Percentiles rank a stretch among this genome's conserved stretches.
These are phyloP conservation scores for Suhomyces prunicola DNA, from an alignment of 805 yeast species.

Conservation along the genomic window DNA sequence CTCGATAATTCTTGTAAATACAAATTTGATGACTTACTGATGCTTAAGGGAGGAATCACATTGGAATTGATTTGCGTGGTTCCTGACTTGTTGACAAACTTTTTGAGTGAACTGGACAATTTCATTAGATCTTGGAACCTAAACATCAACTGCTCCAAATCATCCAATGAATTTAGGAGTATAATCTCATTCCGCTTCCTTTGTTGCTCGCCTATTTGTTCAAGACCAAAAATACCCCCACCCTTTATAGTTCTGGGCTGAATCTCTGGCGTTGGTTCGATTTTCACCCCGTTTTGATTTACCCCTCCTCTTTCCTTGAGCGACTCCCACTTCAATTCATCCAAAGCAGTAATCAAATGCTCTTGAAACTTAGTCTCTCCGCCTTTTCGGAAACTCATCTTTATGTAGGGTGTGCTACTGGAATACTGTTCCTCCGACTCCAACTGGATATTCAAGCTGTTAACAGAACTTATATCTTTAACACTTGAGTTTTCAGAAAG, in stretches of 20 bases:
- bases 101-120: conserved; percentile 46
- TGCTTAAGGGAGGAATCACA: conserved; percentile 32
- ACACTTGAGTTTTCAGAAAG: not conserved
- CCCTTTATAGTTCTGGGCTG: conserved; percentile 1
- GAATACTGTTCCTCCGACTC: conserved; percentile 36
- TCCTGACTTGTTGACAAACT: conserved; percentile 3
- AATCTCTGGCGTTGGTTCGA: conserved; percentile 5
- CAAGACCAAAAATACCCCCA: conserved; percentile 71
- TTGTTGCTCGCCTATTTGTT: conserved; percentile 52
- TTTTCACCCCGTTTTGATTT: conserved; percentile 36
- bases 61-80: not conserved
- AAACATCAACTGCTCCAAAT: conserved; percentile 71
- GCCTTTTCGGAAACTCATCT: conserved; percentile 71
- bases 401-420: conserved; percentile 42
- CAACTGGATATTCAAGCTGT: conserved; percentile 14
- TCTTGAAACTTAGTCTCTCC: conserved; percentile 58
- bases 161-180: conserved; percentile 67
- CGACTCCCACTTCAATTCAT: conserved; percentile 48
- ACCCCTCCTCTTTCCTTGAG: conserved; percentile 31
- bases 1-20: conserved; percentile 70
- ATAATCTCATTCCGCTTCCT: conserved; percentile 58
- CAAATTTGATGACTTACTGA: conserved; percentile 31
- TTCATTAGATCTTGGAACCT: conserved; percentile 70
- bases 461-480: not conserved
- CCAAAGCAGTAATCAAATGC: conserved; percentile 39